Base-by-base conservation (phyloP, 192 early-diverging fungal genomes). In the Linnemannia elongata region DNA sequence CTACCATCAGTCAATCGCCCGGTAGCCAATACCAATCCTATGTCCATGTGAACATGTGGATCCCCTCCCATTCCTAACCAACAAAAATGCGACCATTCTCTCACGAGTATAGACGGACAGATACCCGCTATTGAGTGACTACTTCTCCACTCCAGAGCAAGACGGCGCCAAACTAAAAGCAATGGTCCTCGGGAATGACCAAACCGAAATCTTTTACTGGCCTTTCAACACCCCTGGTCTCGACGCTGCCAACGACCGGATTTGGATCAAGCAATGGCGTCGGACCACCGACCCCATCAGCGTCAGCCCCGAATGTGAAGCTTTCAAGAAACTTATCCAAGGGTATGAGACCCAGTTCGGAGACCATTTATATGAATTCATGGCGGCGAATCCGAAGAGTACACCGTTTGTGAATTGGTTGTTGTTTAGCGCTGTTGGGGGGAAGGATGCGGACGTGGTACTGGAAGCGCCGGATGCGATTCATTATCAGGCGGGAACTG, bases 151-250 rank as follows among this genome's bases (percentile, higher is more conserved):
- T 1, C 69, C 82, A 1, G 10, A 76, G 18, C 7, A 83, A 30
- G 72, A 69, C 15, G 74, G 77, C 33, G 70, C 74, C 24, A 81
- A 76, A 47, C 45, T 86, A 45, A 84, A 74, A 42, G 63, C 71
- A 3, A 79, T 84, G 77, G 77, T 84, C 15, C 77, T 79, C 20
- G 57, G 24, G 5, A 84, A 84, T 30, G 83, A 88, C 22, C 68
- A 77, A 39, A 49, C 88, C 12, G 77, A 90, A 72, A 77, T 90
- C 66, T 88, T 90, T 71, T 88, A 90, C 71, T 90, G 87, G 89
- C 87, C 89, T 35, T 82, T 86, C 54, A 80, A 90, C 45, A 66
- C 75, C 1, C 22, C 68, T 8, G 49, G 41, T 20, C 38, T 69
- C 2, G 54, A 63, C 10, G 22, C 60, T 6, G 55, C 63, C 4